Evolutionary conservation across 768 basidiomycete genomes (phyloP), one percentile per base, ranked within the genome.

Genomic region (Leucocoprinus leucothites): DNA sequence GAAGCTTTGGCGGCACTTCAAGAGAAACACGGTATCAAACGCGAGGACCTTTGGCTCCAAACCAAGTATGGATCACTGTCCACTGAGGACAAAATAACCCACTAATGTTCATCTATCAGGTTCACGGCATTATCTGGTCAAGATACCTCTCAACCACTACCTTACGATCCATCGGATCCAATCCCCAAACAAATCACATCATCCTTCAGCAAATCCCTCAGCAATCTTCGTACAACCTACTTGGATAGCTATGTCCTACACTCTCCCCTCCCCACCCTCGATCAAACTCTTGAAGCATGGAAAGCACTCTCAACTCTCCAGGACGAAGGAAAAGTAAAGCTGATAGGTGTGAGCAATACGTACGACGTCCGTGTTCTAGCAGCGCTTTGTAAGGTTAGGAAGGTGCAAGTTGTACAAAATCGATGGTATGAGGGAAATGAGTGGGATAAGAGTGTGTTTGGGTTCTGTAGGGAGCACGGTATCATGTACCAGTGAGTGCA

Each of bases 201-300:
- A 1, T 92, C 89, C 16, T 79, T 90, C 56, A 69, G 71, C 19
- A 79, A 64, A 21, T 94, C 91, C 9, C 75, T 93, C 45, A 64
- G 67, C 47, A 86, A 93, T 61, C 77, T 94, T 8, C 76, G 75
- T 28, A 88, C 90, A 1, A 77, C 79, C 8, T 91, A 89, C 63
- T 69, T 94, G 52, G 92, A 93, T 64, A 83, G 85, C 58, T 86
- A 90, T 58, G 71, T 94, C 48, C 77, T 94, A 5, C 92, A 94
- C 65, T 87, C 86, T 0, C 91, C 91, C 1, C 66, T 91, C 44
- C 74, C 69, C 1, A 85, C 81, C 0, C 66, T 77, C 14, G 71
- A 78, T 19, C 71, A 80, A 53, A 92, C 88, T 1, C 63, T 88
- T 34, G 80, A 84, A 58, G 91, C 91, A 0, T 92, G 89, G 84